Conservation (phyloP, 148 eudicot genomes). For the Chenopodium suecicum region DNA sequence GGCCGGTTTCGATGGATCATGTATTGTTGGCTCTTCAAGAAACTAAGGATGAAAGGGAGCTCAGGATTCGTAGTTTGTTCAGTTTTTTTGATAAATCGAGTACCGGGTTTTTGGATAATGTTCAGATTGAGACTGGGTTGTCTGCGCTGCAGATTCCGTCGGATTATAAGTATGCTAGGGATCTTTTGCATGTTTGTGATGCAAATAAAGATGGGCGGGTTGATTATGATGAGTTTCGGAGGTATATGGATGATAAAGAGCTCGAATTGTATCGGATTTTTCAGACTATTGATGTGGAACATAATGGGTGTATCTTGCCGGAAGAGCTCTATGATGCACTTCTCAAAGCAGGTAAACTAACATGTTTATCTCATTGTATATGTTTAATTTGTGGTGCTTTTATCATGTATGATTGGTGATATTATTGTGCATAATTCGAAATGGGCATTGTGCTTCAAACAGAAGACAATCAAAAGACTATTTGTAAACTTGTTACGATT, state of each 20-base stretch:
- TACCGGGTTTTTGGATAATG: constrained; percentile 65
- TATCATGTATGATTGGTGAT: constrained; percentile 3
- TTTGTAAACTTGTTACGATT: not conserved
- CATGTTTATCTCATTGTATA: not conserved
- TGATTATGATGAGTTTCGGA: constrained; percentile 80
- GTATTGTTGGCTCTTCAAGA: constrained; percentile 77
- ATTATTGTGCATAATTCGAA: not conserved
- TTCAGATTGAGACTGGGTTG: constrained; percentile 68
- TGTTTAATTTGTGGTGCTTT: not conserved
- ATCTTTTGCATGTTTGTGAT: constrained; percentile 76
- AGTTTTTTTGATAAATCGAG: constrained; percentile 61
- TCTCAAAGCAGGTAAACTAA: constrained; percentile 75
- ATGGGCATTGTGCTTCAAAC: not conserved
- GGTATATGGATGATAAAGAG: constrained; percentile 98
- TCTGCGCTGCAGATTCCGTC: constrained; percentile 77
- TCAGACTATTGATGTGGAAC: constrained; percentile 96
- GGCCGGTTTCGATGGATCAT: constrained; percentile 78
- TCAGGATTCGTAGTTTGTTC: constrained; percentile 64
- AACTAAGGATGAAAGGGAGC: constrained; percentile 79
- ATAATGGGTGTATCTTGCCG: constrained; percentile 90
- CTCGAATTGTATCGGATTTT: constrained; percentile 90
- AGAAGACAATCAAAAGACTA: not conserved
- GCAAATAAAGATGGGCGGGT: constrained; percentile 81
- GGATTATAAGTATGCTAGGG: constrained; percentile 91
- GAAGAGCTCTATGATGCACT: constrained; percentile 98